Conservation (phyloP, 2,329 filamentous ascomycete genomes). For the Periglandula ipomoeae region DNA sequence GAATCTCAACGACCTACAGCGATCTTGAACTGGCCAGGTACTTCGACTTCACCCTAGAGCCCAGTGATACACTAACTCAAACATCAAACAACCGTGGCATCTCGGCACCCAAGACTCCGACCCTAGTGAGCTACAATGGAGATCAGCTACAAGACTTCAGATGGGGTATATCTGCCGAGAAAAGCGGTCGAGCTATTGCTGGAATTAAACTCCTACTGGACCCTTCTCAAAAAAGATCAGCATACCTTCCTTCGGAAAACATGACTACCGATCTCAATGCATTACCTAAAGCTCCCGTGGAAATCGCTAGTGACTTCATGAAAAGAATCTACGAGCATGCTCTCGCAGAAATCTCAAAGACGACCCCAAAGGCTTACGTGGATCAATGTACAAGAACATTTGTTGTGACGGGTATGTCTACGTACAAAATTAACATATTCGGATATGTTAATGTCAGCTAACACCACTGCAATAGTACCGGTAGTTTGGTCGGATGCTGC, state of each 20-base stretch:
- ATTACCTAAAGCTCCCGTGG: conserved; percentile 10
- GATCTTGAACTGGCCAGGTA: conserved; percentile 14
- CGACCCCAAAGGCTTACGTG: conserved; percentile 10
- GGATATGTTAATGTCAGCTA: too few species aligned
- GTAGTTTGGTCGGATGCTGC: conserved; percentile 49
- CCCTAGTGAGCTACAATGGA: conserved; percentile 10
- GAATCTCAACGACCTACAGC: conserved; percentile 23
- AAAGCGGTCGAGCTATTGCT: conserved; percentile 5
- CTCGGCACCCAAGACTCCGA: conserved; percentile 26
- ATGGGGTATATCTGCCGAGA: conserved; percentile 11
- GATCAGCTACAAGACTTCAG: conserved; percentile 33
- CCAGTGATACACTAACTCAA: too few species aligned
- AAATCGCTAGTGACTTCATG: conserved; percentile 12
- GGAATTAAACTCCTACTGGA: conserved; percentile 14
- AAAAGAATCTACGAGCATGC: conserved; percentile 17
- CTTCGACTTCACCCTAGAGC: too few species aligned
- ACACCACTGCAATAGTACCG: conserved; percentile 38
- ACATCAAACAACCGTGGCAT: conserved; percentile 25
- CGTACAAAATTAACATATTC: background rate
- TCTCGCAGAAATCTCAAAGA: conserved; percentile 26
- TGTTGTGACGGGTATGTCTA: conserved; percentile 36
- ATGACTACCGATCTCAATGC: conserved; percentile 1
- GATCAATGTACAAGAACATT: conserved; percentile 16
- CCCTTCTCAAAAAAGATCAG: conserved; percentile 7
- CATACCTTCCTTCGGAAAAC: conserved; percentile 7